phyloP scores from a whole-genome alignment of 2,329 filamentous ascomycete species.

The Beauveria sp. region DNA sequence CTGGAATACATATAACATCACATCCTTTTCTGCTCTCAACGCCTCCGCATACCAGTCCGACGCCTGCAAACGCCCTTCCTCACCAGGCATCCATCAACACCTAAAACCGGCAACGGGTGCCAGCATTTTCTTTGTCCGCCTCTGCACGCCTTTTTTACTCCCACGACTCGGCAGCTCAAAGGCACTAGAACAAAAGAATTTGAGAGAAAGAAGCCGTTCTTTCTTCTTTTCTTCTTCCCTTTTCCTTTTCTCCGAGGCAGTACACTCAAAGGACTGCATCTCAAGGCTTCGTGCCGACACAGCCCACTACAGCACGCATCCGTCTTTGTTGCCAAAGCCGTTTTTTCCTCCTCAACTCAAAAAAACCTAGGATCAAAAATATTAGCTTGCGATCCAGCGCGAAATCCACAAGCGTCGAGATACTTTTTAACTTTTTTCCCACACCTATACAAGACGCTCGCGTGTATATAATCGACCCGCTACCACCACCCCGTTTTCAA shows the following conservation, averaged over 20 bases:
- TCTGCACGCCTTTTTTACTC: too few species aligned
- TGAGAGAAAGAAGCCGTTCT: neutral
- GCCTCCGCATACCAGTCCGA: neutral
- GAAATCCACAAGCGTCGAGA: neutral
- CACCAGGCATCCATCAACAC: neutral
- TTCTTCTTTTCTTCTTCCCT: neutral
- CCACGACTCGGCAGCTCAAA: neutral
- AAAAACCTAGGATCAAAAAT: neutral
- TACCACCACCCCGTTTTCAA: constrained; percentile 9
- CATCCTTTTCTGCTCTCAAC: neutral
- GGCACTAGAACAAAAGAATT: neutral
- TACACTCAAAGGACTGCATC: too few species aligned
- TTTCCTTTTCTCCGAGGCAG: neutral
- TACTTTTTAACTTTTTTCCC: neutral
- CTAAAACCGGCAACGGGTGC: neutral
- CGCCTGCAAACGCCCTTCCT: too few species aligned
- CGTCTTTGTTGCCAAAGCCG: neutral
- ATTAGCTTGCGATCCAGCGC: neutral
- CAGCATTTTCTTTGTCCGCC: neutral
- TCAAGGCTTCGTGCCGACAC: neutral
- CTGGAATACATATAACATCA: too few species aligned
- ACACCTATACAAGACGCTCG: neutral
- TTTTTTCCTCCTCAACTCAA: neutral
- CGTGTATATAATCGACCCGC: neutral
- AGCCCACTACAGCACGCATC: neutral